phyloP scores from a whole-genome alignment of 306 rosid species.

The Casuarina glauca region DNA sequence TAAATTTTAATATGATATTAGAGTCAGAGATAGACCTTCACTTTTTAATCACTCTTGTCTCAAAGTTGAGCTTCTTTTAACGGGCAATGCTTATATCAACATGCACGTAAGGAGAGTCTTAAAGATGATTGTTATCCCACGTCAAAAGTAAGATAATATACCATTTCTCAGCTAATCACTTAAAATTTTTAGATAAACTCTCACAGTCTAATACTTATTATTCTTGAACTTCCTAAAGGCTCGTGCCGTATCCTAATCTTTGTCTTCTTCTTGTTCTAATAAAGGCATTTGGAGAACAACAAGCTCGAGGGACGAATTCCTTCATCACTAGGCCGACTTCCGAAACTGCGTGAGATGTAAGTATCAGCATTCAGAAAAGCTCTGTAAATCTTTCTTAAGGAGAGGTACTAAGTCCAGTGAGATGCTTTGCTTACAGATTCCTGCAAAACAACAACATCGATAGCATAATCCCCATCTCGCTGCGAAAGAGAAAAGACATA shows the following conservation, averaged over 20 bases:
- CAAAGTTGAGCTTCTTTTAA: too few species aligned
- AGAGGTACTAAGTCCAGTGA: background rate
- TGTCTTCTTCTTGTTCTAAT: slow-evolving; percentile 19
- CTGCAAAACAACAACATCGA: slow-evolving; percentile 41
- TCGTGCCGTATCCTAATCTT: background rate
- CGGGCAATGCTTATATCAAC: too few species aligned
- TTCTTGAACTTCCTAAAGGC: slow-evolving; percentile 13
- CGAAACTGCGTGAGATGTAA: slow-evolving; percentile 64
- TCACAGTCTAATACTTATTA: background rate
- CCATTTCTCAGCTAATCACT: too few species aligned
- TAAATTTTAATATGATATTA: too few species aligned
- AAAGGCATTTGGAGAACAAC: slow-evolving; percentile 85
- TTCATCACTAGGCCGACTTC: slow-evolving; percentile 45
- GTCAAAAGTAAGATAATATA: too few species aligned
- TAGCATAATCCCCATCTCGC: slow-evolving; percentile 24
- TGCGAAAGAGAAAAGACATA: slow-evolving; percentile 27
- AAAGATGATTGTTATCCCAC: too few species aligned
- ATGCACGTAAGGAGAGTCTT: too few species aligned
- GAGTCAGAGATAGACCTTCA: too few species aligned
- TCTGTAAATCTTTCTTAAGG: background rate
- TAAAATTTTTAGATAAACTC: too few species aligned
- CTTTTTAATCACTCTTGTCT: too few species aligned
- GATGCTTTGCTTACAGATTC: slow-evolving; percentile 33
- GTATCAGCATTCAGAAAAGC: slow-evolving; percentile 27
- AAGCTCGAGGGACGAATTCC: slow-evolving; percentile 69